Conservation (phyloP, 2,329 filamentous ascomycete genomes). For the Hypoxylon sp. region DNA sequence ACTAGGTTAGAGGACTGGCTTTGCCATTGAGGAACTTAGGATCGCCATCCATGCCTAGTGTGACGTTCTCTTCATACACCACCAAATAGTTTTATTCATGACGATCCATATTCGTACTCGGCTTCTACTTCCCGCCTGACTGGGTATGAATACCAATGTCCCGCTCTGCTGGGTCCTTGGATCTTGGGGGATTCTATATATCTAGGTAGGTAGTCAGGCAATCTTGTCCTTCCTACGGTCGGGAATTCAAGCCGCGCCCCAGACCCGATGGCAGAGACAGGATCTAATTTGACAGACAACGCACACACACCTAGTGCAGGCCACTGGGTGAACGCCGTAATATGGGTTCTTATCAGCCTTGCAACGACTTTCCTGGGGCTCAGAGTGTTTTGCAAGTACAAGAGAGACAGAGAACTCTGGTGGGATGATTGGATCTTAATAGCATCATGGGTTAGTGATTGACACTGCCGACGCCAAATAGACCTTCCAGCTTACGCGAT, state of each 20-base stretch:
- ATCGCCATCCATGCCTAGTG: constrained; percentile 26
- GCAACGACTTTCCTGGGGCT: constrained; percentile 33
- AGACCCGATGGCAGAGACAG: constrained; percentile 12
- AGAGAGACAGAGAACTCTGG: constrained; percentile 24
- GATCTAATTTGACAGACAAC: neutral
- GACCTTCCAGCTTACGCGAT: neutral
- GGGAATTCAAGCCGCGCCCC: neutral
- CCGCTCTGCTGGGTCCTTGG: neutral
- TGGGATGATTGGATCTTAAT: constrained; percentile 36
- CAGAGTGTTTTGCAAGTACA: constrained; percentile 34
- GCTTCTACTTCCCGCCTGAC: neutral
- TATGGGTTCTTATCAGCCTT: constrained; percentile 35
- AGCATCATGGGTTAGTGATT: constrained; percentile 34
- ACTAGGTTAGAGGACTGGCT: neutral
- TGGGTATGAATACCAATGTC: neutral
- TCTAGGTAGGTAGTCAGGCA: neutral
- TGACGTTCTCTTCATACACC: constrained; percentile 14
- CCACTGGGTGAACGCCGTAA: constrained; percentile 26
- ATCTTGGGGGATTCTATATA: neutral
- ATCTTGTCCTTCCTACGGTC: neutral
- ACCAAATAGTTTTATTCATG: neutral
- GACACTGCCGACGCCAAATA: neutral
- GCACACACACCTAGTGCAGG: constrained; percentile 27
- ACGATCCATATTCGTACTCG: constrained; percentile 1
- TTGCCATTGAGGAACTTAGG: constrained; percentile 5